Conservation (phyloP, 1,139 yeast genomes). For the Geotrichum restrictum region DNA sequence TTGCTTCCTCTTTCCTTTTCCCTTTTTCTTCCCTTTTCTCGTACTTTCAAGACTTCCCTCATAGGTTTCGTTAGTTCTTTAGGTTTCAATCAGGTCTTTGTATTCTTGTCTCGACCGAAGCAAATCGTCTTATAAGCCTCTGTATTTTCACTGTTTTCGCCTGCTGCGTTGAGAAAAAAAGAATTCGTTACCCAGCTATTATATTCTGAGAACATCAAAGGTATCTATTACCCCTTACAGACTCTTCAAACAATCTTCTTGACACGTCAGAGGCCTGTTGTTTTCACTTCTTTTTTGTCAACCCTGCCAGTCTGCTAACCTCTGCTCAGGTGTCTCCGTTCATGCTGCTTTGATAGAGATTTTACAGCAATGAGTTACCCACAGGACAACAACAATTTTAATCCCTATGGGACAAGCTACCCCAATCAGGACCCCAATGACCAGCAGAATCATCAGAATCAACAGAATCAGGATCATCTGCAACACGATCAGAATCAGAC, state of each 20-base stretch:
- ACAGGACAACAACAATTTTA: slow-evolving; percentile 3
- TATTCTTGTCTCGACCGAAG: no score
- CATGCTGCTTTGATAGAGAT: not conserved
- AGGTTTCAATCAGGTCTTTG: no score
- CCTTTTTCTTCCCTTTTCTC: no score
- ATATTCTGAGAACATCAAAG: no score
- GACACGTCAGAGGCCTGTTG: not conserved
- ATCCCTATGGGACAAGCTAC: not conserved
- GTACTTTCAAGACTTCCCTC: not conserved
- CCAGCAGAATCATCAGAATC: not conserved
- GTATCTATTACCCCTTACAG: no score
- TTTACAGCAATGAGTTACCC: slow-evolving; percentile 5
- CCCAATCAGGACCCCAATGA: not conserved
- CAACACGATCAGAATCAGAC: not conserved
- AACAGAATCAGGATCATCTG: not conserved
- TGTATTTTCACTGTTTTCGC: no score
- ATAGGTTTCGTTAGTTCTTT: not conserved
- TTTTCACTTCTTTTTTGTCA: not conserved
- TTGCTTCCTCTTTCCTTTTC: not conserved
- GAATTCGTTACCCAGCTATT: no score
- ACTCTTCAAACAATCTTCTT: not conserved
- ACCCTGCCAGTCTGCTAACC: not conserved
- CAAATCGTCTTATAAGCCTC: no score
- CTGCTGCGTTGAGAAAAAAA: no score
- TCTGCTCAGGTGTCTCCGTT: not conserved